phyloP scores from a whole-genome alignment of 176 grass and related monocot genomes.

The Phragmites australis region DNA sequence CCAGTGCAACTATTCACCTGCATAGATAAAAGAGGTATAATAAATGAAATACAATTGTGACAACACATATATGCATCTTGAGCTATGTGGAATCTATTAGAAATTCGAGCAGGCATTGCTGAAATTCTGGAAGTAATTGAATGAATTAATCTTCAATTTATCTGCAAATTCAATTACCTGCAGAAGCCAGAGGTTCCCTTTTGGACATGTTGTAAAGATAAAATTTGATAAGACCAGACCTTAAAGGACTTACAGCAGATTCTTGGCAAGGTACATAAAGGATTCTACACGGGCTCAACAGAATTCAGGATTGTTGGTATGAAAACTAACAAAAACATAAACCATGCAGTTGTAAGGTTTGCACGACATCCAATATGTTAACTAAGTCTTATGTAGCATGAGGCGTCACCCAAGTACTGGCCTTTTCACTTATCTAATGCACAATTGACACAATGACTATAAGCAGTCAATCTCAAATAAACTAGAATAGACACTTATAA shows the following conservation, averaged over 20 bases:
- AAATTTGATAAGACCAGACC: background rate
- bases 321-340: background rate
- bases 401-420: no score
- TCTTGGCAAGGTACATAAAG: background rate
- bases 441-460: background rate
- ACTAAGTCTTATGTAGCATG: background rate
- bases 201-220: constrained; percentile 7
- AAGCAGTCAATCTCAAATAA: background rate
- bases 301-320: background rate
- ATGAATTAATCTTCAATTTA: background rate
- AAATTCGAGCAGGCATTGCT: background rate
- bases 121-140: constrained; percentile 8
- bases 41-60: background rate
- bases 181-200: background rate
- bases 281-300: background rate
- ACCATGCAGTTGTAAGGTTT: background rate
- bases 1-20: constrained; percentile 91
- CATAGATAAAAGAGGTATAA: constrained; percentile 3
- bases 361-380: background rate
- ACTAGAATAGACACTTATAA: background rate
- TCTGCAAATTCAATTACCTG: background rate
- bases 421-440: background rate
- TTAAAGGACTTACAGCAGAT: background rate
- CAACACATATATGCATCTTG: background rate
- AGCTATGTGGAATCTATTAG: constrained; percentile 16